Base-by-base conservation (phyloP, 805 yeast genomes). In the Wickerhamiella bombiphila region DNA sequence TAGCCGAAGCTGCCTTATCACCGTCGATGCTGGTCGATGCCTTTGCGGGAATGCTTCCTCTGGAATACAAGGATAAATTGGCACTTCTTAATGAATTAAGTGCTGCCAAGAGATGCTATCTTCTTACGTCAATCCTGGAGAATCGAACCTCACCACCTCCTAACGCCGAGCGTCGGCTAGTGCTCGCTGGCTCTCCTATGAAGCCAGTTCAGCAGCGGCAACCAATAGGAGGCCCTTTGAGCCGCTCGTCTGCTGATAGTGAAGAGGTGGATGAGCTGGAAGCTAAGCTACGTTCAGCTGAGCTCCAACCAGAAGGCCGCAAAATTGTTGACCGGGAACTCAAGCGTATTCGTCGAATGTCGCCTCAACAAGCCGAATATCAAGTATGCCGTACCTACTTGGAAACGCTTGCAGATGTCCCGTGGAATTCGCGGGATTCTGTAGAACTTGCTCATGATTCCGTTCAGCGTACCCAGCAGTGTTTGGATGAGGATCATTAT, bases 401-500 rank as follows among this genome's bases (percentile, higher is more conserved):
- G n/a, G 66, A 63, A 37, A 54, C 61, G 5, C 35, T 62, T 16
- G 45, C 58, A 5, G 66, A 61, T 34, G 43, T 62, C 7, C 66
- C 66, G 9, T 62, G 66, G 66, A 47, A 51, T 30, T 54, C 47
- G 24, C 15, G 19, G 8, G 36, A 34, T 3, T 40, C 44, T 8
- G 16, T 16, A 2, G 40, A 46, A 21, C 40, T 58, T 14, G 48
- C 46, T 34, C 34, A 35, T 2, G 49, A 42, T 16, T 71, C 77
- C 45, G 54, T 81, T 14, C 53, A 51, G 1, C 55, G 53, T 11
- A 82, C 88, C 0, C 64, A 68, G 40, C 49, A 56, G n/a, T 68
- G 68, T 36, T 63, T 81, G 19, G 80, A 81, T 47, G 59, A 63
- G n/a, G 93, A 81, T 50, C 93, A 81, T 52, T 78, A 72, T 51